Base-by-base conservation (phyloP, 2,329 filamentous ascomycete genomes). In the Penicillium sp. region DNA sequence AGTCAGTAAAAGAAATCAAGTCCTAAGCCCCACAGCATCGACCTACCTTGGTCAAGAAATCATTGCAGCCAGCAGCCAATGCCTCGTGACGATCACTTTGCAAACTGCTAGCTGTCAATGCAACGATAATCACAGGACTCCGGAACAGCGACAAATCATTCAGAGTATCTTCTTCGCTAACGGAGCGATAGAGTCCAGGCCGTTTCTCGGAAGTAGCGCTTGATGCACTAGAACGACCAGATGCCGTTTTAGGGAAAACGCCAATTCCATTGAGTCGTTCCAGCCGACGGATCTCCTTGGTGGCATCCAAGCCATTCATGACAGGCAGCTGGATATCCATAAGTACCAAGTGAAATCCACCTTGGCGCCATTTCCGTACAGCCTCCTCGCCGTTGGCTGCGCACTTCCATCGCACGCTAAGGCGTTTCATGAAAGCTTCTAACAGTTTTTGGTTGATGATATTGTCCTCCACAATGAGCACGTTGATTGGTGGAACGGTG, bases 261-360 rank as follows among this genome's bases (percentile, higher is more conserved):
- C 93, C 93, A 62, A 98, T 96, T 6, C 88, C 89, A 73, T 98
- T 98, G 61, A 96, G 84, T 50, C 91, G 84, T 76, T 99, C 95
- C 39, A 98, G 78, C 52, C 95, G 82, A 52, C 95, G 84, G 54
- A 99, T 99, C 77, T 98, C 95, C 64, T 93, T 91, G 0, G 95
- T 98, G 16, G 95, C 95, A 60, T 97, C 91, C 29, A 99, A 79
- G 1, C 95, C 95, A 65, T 89, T 96, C 93, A 99, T 97, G 68
- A 97, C 88, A 4, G 95, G 95, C 56, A 99, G 82, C 72, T 98
- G 95, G 64, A 99, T 98, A 73, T 99, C 95, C 95, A 99, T 99
- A 54, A 99, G 80, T 16, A 99, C 95, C 62, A 99, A 78, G 77
- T 99, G 95, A 70, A 96, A 98, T 0, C 95, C 95, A 35, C 95